Base-by-base conservation (phyloP, 257 asterid genomes). In the Gardenia jasminoides region DNA sequence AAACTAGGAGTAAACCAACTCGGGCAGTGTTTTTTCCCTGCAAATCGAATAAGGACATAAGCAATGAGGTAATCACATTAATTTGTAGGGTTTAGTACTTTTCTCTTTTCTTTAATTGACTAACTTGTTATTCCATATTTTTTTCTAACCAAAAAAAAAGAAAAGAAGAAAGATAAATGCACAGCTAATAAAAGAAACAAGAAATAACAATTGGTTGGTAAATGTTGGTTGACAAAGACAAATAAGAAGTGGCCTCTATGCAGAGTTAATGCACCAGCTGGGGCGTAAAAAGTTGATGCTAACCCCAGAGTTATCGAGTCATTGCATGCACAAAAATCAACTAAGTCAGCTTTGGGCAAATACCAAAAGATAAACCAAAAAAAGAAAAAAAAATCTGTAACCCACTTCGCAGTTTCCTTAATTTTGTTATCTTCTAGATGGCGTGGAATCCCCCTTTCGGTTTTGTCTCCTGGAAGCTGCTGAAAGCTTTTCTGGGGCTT, bases 401-500 rank as follows among this genome's bases (percentile, higher is more conserved):
- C 62, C 12, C 82, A 75, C 62, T 70, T 59, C 30, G 62, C 52
- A 41, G 44, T 50, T 75, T 69, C 64, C 77, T 36, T 64, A 44
- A 74, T 26, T 61, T 66, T 76, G 68, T 48, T 20, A 81, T 47
- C 72, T 77, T 81, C 81, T 65, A 76, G 47, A 52, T 81, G 56
- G 46, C 70, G 17, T 50, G 77, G 74, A 64, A 79, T 44, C 33
- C 66, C 36, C 80, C 46, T 48, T 68, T 6, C 39, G n/a, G 69
- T 46, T 68, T 68, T 75, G 44, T 72, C 73, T 15, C 68, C 44
- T 72, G 72, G 66, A 71, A 70, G 50, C 48, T 47, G 73, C 64
- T 66, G 71, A 17, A 75, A 50, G 31, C 65, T 52, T 48, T 39
- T 13, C 8, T 15, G 64, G 43, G 41, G 28, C 69, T 28, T 36